A percentile compares a stretch with the other conserved stretches of the same genome.
Conservation (phyloP, 2,329 filamentous ascomycete genomes). For the Aspergillus udagawae region DNA sequence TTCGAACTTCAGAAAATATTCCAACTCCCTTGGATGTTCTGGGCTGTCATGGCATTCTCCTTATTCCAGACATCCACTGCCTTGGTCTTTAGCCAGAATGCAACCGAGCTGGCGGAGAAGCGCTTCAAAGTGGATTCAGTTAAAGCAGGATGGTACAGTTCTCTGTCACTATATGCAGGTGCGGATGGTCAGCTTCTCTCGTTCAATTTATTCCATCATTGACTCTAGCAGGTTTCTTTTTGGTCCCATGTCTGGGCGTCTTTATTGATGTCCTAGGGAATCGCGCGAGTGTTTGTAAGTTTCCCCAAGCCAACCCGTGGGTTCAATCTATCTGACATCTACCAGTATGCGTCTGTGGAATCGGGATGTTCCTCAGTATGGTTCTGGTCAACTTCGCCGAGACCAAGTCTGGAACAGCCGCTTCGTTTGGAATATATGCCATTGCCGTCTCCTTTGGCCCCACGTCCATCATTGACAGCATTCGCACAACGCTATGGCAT, state of each 20-base stretch:
- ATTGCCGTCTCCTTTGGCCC: slow-evolving; percentile 54
- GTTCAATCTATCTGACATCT: not conserved
- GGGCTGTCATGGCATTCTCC: slow-evolving; percentile 53
- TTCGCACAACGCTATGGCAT: slow-evolving; percentile 58
- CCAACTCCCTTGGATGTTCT: slow-evolving; percentile 58
- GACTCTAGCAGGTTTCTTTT: slow-evolving; percentile 45
- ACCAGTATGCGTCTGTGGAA: slow-evolving; percentile 41
- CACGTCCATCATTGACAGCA: slow-evolving; percentile 57
- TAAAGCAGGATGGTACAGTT: slow-evolving; percentile 58
- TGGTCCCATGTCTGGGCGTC: slow-evolving; percentile 54
- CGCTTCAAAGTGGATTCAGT: slow-evolving; percentile 54
- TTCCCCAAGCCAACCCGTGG: slow-evolving; percentile 22
- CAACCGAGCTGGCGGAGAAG: slow-evolving; percentile 59
- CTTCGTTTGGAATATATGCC: slow-evolving; percentile 58
- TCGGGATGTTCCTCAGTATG: slow-evolving; percentile 53
- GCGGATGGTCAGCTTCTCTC: not conserved
- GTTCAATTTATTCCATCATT: not conserved
- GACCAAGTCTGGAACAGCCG: slow-evolving; percentile 50
- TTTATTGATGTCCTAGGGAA: slow-evolving; percentile 57
- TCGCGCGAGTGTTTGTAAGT: slow-evolving; percentile 44
- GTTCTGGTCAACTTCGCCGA: slow-evolving; percentile 51
- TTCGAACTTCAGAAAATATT: slow-evolving; percentile 56
- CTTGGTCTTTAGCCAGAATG: slow-evolving; percentile 53
- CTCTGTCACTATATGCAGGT: slow-evolving; percentile 53
- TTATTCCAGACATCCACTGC: slow-evolving; percentile 58